phyloP scores from a whole-genome alignment of 495 filamentous ascomycete genomes.

The Trichoderma parareesei region DNA sequence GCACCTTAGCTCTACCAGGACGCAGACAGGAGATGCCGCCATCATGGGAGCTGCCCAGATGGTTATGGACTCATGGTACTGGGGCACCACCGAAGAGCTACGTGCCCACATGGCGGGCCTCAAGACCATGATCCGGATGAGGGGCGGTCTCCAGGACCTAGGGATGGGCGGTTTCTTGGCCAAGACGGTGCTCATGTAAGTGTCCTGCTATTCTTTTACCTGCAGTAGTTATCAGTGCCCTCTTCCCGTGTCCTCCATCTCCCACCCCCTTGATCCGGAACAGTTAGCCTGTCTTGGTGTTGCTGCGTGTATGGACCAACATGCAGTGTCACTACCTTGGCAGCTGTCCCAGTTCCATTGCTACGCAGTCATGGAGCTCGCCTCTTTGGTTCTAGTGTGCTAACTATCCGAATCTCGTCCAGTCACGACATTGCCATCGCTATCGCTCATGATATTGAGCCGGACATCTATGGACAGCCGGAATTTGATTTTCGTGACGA shows the following conservation, averaged over 20 bases:
- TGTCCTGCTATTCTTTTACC: neutral
- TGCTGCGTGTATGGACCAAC: neutral
- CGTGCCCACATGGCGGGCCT: conserved; percentile 27
- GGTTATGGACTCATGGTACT: conserved; percentile 31
- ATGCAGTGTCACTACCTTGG: neutral
- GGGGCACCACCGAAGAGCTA: conserved; percentile 26
- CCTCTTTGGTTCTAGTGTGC: neutral
- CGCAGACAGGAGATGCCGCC: conserved; percentile 26
- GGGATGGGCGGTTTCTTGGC: conserved; percentile 30
- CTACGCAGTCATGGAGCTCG: neutral
- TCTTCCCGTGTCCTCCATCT: neutral
- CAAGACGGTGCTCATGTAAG: conserved; percentile 32
- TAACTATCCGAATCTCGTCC: conserved; percentile 2
- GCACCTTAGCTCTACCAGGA: conserved; percentile 22
- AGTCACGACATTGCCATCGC: conserved; percentile 24
- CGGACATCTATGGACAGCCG: conserved; percentile 20
- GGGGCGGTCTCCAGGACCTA: conserved; percentile 28
- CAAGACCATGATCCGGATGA: conserved; percentile 26
- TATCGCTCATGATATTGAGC: conserved; percentile 24
- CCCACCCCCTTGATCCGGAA: neutral
- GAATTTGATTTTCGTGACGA: conserved; percentile 27
- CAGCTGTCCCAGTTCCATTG: neutral
- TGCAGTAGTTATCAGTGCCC: neutral
- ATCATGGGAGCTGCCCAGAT: conserved; percentile 30
- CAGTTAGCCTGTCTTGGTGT: neutral